A percentile compares a stretch with the other conserved stretches of the same genome.
Evolutionary conservation across 306 rosid genomes (phyloP).

Genomic region (Elaeagnus macrophylla): DNA sequence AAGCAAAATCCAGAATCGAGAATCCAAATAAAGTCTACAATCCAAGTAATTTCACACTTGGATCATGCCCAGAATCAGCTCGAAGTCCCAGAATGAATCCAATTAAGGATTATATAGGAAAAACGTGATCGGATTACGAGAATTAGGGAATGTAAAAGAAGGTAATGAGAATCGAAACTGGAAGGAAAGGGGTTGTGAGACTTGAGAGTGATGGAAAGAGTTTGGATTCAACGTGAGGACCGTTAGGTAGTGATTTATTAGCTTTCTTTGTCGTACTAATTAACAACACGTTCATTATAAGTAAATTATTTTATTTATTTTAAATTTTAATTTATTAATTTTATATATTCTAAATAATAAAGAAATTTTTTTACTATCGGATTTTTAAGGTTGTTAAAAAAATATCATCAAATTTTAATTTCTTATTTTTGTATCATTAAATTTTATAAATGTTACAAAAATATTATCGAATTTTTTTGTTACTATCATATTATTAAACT

Average conservation of each 20-base stretch:
- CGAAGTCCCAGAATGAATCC: conserved; percentile 8
- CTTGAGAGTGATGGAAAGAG: conserved; percentile 8
- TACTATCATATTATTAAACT: no score
- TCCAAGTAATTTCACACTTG: not conserved
- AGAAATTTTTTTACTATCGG: no score
- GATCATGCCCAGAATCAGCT: conserved; percentile 11
- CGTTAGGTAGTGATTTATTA: conserved; percentile 25
- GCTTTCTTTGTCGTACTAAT: conserved; percentile 11
- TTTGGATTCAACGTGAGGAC: conserved; percentile 28
- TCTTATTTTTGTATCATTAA: no score
- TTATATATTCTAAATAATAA: no score
- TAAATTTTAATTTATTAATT: no score
- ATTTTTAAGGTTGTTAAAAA: no score
- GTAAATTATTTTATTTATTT: no score
- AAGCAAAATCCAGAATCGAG: conserved; percentile 10
- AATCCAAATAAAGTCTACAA: conserved; percentile 2
- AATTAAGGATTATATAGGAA: conserved; percentile 8
- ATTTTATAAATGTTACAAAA: no score
- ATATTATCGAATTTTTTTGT: no score
- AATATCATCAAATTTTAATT: no score
- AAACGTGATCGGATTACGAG: not conserved
- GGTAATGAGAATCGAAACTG: conserved; percentile 2
- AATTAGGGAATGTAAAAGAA: not conserved
- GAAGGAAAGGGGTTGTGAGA: not conserved
- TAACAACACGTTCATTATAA: no score